Percentiles rank a stretch among this genome's conserved stretches.
phyloP scores from a whole-genome alignment of 1,139 yeast species.

The Suhomyces chickasaworum region DNA sequence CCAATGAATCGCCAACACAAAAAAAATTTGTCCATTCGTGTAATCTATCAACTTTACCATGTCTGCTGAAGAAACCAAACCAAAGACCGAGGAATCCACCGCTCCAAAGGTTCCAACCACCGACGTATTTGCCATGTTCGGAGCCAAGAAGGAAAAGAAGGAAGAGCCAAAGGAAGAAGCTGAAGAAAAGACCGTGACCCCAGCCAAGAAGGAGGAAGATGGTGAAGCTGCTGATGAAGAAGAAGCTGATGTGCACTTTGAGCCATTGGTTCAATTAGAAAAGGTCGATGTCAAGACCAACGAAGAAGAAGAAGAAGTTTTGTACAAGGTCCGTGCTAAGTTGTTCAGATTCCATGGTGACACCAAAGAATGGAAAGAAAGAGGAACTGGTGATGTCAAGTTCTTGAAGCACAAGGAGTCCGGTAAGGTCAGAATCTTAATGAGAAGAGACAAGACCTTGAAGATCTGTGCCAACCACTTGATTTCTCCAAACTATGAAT shows the following conservation, averaged over 20 bases:
- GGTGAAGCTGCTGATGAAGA: conserved; percentile 73
- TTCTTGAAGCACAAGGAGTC: conserved; percentile 85
- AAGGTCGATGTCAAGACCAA: conserved; percentile 95
- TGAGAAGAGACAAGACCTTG: conserved; percentile 98
- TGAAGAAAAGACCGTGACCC: conserved; percentile 33
- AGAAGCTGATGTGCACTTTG: conserved; percentile 93
- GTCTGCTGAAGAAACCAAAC: conserved; percentile 44
- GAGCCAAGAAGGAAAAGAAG: conserved; percentile 73
- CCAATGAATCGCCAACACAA: conserved; percentile 2
- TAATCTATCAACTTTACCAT: conserved; percentile 18
- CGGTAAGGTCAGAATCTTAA: conserved; percentile 81
- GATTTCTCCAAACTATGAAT: conserved; percentile 79
- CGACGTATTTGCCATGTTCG: conserved; percentile 87
- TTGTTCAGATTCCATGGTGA: conserved; percentile 85
- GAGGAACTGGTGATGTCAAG: conserved; percentile 98
- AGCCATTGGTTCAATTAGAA: conserved; percentile 92
- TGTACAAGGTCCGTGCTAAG: conserved; percentile 90
- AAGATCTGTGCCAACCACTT: conserved; percentile 98
- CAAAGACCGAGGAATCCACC: conserved; percentile 27
- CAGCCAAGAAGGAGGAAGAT: conserved; percentile 22
- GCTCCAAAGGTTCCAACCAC: conserved; percentile 63
- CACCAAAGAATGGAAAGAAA: conserved; percentile 96
- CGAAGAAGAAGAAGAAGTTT: conserved; percentile 92
- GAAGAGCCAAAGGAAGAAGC: conserved; percentile 43
- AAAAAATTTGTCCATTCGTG: conserved; percentile 4